Base-by-base conservation (phyloP, 2,329 filamentous ascomycete genomes). In the Chaetomiaceae sp. region DNA sequence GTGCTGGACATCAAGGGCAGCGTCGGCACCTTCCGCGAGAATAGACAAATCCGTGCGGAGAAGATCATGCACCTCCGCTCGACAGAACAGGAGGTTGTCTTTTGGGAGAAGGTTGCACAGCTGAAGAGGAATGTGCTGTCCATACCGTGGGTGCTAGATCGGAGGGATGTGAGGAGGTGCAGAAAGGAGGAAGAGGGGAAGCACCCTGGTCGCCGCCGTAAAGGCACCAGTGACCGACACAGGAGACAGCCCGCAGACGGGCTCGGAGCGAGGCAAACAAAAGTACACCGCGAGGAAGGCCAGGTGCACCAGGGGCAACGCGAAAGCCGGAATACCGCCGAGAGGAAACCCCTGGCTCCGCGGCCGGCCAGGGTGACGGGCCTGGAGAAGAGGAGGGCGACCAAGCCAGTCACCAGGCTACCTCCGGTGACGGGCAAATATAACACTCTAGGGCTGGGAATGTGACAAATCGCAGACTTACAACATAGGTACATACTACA, bases 1-100 rank as follows among this genome's bases (percentile, higher is more conserved):
- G 67, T 82, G 3, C 65, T 83, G 12, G 76, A 82, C 43, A 61
- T 82, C 47, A 79, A 79, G 52, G 80, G 79, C 6, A 63, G 65
- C 2, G 55, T 82, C 14, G 65, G 59, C 5, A 59, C 64, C 0
- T 82, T 71, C 50, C 68, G 74, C 43, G 66, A 68, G 1, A 62
- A 69, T 47, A 72, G 62, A 54, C 76, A 80, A 57, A 65, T 83
- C 51, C 70, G 69, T 35, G 67, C 79, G 18, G 67, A 74, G 37
- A 78, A 74, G 55, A 62, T 78, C 46, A 57, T 60, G n/a, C 53
- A 67, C 0, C 46, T 84, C 4, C 60, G 58, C 19, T 70, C 72
- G 36, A 84, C 79, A 0, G 69, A 72, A 37, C 68, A 75, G 27
- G 81, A 85, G 59, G 66, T 83, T 3, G 61, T 58, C 7, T 75